Percentiles rank a stretch among this genome's conserved stretches.
Conservation (phyloP, 495 filamentous ascomycete species). For the Astrothelium subdiscretum region DNA sequence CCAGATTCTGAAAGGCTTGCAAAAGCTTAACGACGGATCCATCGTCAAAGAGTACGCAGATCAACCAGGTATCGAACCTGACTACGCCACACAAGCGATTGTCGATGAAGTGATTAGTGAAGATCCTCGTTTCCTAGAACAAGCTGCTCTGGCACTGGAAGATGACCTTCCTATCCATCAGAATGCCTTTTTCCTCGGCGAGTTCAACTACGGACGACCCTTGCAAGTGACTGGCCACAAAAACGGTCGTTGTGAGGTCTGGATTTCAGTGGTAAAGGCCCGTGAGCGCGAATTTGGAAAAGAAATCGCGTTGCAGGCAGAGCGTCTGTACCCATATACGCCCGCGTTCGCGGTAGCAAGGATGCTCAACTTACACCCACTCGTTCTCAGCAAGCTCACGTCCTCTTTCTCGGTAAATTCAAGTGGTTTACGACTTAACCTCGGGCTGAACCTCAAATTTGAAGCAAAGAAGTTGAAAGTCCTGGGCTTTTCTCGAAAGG, state of each 20-base stretch:
- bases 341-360: slow-evolving; percentile 80
- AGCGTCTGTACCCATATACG: slow-evolving; percentile 58
- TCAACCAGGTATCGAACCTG: slow-evolving; percentile 80
- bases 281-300: slow-evolving; percentile 74
- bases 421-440: slow-evolving; percentile 65
- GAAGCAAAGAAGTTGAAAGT: slow-evolving; percentile 93
- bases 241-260: slow-evolving; percentile 57
- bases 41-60: slow-evolving; percentile 86
- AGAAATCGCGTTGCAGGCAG: slow-evolving; percentile 53
- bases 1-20: slow-evolving; percentile 80
- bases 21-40: slow-evolving; percentile 81
- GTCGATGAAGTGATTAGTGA: slow-evolving; percentile 86
- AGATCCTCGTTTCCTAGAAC: slow-evolving; percentile 87
- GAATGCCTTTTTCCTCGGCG: slow-evolving; percentile 89
- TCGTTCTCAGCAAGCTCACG: slow-evolving; percentile 90
- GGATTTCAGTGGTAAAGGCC: slow-evolving; percentile 53
- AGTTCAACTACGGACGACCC: slow-evolving; percentile 84
- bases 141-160: slow-evolving; percentile 69
- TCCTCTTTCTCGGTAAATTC: slow-evolving; percentile 80
- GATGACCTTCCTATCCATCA: slow-evolving; percentile 81
- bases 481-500: slow-evolving; percentile 82
- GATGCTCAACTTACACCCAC: slow-evolving; percentile 65
- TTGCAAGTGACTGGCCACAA: slow-evolving; percentile 65
- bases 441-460: slow-evolving; percentile 94
- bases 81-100: slow-evolving; percentile 80